phyloP scores from a whole-genome alignment of 768 basidiomycete genomes.

The Sporobolomyces phaffii region DNA sequence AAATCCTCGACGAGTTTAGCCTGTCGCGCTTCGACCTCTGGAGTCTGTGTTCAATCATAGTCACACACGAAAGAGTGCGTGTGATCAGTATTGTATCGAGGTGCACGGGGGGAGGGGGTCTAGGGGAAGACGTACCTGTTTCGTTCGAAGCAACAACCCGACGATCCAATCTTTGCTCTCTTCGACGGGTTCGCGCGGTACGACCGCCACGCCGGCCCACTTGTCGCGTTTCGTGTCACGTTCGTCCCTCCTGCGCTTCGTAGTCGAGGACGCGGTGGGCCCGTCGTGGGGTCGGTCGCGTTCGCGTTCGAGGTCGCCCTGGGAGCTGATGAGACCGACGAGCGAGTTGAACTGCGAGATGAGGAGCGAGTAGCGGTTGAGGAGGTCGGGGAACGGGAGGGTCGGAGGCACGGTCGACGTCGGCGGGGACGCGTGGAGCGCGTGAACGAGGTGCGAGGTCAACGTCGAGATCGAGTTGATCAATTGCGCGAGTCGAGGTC shows the following conservation, averaged over 20 bases:
- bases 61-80: background rate
- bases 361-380: slow-evolving; percentile 21
- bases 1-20: slow-evolving; percentile 5
- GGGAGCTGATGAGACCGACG: background rate
- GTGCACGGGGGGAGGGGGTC: too few species aligned
- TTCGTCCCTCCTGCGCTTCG: slow-evolving; percentile 2
- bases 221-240: slow-evolving; percentile 24
- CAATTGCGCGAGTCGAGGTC: slow-evolving; percentile 30
- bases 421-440: slow-evolving; percentile 6
- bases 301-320: slow-evolving; percentile 12
- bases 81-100: too few species aligned
- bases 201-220: slow-evolving; percentile 24
- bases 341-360: slow-evolving; percentile 18
- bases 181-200: slow-evolving; percentile 24
- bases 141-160: slow-evolving; percentile 28
- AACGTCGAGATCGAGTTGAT: slow-evolving; percentile 29
- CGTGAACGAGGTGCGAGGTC: slow-evolving; percentile 23
- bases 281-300: slow-evolving; percentile 1
- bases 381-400: slow-evolving; percentile 23
- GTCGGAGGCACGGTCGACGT: slow-evolving; percentile 17
- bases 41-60: slow-evolving; percentile 1
- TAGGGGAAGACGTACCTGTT: slow-evolving; percentile 32
- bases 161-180: slow-evolving; percentile 37
- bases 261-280: background rate
- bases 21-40: slow-evolving; percentile 27